Percentiles rank a stretch among this genome's conserved stretches.
phyloP scores from a whole-genome alignment of 2,329 filamentous ascomycete species.

The Trichoderma afroharzianum region DNA sequence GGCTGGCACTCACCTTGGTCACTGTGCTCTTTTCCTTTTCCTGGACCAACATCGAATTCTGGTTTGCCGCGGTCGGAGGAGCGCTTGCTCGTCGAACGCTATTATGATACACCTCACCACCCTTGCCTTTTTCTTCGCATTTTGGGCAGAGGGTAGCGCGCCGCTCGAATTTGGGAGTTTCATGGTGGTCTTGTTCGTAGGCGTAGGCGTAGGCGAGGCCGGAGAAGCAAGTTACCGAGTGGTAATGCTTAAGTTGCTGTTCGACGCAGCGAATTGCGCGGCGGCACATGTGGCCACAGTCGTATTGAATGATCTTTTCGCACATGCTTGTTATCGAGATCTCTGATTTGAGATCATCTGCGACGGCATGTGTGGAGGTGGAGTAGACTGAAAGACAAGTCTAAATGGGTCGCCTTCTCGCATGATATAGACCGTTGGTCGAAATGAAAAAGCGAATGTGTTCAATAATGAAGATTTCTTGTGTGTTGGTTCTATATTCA shows the following conservation, averaged over 20 bases:
- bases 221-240: not conserved
- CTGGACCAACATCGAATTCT: not conserved
- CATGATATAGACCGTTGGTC: not conserved
- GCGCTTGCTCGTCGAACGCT: not conserved
- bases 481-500: not conserved
- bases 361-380: not conserved
- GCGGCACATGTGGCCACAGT: constrained; percentile 24
- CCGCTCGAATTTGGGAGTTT: not conserved
- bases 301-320: constrained; percentile 21
- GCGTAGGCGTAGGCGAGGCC: not conserved
- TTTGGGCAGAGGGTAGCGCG: not conserved
- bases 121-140: not conserved
- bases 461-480: not conserved
- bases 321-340: constrained; percentile 21
- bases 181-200: not conserved
- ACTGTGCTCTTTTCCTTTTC: not conserved
- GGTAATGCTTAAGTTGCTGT: not conserved
- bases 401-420: not conserved
- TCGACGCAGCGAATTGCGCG: not conserved
- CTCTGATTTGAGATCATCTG: not conserved
- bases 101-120: not conserved
- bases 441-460: not conserved
- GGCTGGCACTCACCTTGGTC: not conserved
- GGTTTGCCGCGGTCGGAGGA: not conserved
- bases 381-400: not conserved